Base-by-base conservation (phyloP, 495 filamentous ascomycete species). In the Lophiostoma macrostomum region DNA sequence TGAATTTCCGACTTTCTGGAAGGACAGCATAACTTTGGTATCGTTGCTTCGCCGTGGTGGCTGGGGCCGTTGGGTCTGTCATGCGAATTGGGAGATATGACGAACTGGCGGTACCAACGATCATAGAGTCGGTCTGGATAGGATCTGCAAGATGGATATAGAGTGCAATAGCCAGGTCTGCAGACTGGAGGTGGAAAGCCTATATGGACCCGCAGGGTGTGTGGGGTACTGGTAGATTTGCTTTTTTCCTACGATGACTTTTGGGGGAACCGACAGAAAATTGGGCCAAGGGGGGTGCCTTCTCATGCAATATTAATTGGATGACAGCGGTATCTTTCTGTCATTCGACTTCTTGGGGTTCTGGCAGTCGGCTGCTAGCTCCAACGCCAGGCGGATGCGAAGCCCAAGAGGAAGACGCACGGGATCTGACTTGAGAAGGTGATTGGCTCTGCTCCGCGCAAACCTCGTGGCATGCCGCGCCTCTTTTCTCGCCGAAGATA, bases 1-100 rank as follows among this genome's bases (percentile, higher is more conserved):
- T 8, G 58, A 36, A 45, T 62, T 62, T 18, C 58, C 58, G 18
- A 16, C 19, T 24, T 39, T 37, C 32, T 61, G 57, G 50, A 51
- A 55, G 2, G 50, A 49, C 24, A 50, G 40, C 57, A 55, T 61
- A 39, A 49, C 24, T 31, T 35, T 19, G 13, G 34, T 31, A 8
- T 12, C 41, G 10, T 13, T 16, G n/a, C 22, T 30, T 32, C 3
- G 29, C 29, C 31, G 34, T 14, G 14, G 14, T n/a, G 13, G 18
- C 23, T 19, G 31, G 16, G 11, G 34, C 6, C 28, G 24, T 3
- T 27, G 42, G 16, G 13, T 14, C 44, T 23, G 35, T 40, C 52
- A 49, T 47, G 11, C 42, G 42, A 30, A n/a, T n/a, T n/a, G 42
- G 34, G 8, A 8, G 24, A 36, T 20, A 28, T n/a, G 32, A 16